Base-by-base conservation (phyloP, 83 land plant species). In the Picea mariana region DNA sequence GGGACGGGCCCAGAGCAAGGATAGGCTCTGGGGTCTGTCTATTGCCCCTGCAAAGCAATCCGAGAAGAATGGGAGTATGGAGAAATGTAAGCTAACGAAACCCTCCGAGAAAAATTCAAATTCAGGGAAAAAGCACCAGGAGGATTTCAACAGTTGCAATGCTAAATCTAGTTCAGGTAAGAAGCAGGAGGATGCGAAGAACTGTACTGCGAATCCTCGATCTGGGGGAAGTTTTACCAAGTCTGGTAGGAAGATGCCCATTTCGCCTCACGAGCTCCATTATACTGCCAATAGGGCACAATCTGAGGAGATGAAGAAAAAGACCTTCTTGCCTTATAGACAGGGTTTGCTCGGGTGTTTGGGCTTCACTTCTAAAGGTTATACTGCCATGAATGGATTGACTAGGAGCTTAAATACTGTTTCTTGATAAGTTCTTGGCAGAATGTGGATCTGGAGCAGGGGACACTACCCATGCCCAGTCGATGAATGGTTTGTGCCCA, bases 241-340 rank as follows among this genome's bases (percentile, higher is more conserved):
- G 82, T 31, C 13, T 47, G 49, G 26, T 12, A 49, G 47, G 69
- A 85, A 75, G 31, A 73, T 76, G 24, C 71, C 31, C 27, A 79
- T 81, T 5, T 87, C 92, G 24, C 87, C 86, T 1, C 88, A 90
- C n/a, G 92, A 87, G 82, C 24, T 83, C 73, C 92, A 86, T 78
- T 92, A 90, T 78, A 83, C 85, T 1, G 77, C 40, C 58, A 87
- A 92, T 80, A 78, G 84, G 59, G 91, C 91, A 34, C 89, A 77
- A 24, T 67, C 91, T 0, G 89, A 92, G 80, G 87, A 88, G 80
- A 12, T 86, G 75, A 90, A 82, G 84, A 89, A 85, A 86, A 85
- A 80, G 47, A 88, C 92, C 3, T 86, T 87, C 84, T 80, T 92
- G 81, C 94, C n/a, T n/a, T 89, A 92, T 87, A 88, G 83, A 66